Base-by-base conservation (phyloP, 371 early-diverging fungal species). In the Thermomucor indicae-seudaticae region DNA sequence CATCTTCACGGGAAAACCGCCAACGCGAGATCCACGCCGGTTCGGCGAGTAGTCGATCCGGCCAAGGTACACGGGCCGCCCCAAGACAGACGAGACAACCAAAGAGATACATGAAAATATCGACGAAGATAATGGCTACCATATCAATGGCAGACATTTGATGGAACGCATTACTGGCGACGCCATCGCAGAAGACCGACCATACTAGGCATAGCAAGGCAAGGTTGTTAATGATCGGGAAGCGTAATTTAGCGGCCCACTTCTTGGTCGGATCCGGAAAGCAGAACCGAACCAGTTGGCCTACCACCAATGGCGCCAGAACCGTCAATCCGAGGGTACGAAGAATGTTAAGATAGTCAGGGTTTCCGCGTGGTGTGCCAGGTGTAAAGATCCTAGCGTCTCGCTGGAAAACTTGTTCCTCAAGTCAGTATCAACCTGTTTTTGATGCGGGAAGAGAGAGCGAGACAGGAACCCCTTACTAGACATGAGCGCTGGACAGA, bases 141-240 rank as follows among this genome's bases (percentile, higher is more conserved):
- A 84, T 69, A 54, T 78, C 80, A 0, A 78, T 73, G 1, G 75
- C 79, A 7, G 65, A 58, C 32, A 79, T 67, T 7, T 62, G 61
- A 14, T 67, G 43, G 25, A 73, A 79, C 0, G 82, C 74, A 53
- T 81, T 49, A 38, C 74, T 77, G 14, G 78, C 58, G 35, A 86
- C 85, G 12, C 86, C 81, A 64, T 89, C 86, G 64, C 84, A 83
- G 52, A 89, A 86, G 14, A 85, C 83, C 27, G 79, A 78, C 83
- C 84, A 89, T 20, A 89, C 85, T 14, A 89, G 61, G 46, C 75
- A 65, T 43, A 89, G 54, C 2, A 89, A 70, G 35, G 85, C 72
- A 14, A 71, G 35, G 39, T 70, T 72, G 57, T 82, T 84, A 51
- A 86, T 53, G 32, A 78, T 78, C 4, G 79, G 59, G 50, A 85